Conservation (phyloP, 305 asterid species). For the Galium porrigens region DNA sequence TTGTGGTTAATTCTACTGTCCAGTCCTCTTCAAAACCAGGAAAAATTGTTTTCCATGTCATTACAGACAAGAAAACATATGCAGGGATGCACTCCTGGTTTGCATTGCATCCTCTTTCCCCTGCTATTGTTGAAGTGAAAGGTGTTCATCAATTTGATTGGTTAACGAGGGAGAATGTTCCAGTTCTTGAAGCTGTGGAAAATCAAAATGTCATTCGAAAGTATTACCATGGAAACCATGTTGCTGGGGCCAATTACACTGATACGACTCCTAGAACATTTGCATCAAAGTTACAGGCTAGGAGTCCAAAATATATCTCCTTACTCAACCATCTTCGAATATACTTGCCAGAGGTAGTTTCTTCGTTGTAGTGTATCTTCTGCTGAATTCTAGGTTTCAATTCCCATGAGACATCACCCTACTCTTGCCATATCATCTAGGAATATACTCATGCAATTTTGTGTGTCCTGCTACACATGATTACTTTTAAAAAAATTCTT, state of each 20-base stretch:
- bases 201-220: constrained; percentile 69
- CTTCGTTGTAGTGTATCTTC: constrained; percentile 9
- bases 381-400: background rate
- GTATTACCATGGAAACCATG: constrained; percentile 94
- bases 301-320: constrained; percentile 91
- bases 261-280: constrained; percentile 75
- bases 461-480: background rate
- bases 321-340: constrained; percentile 95
- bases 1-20: constrained; percentile 73
- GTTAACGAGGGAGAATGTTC: constrained; percentile 92
- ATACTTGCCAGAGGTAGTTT: constrained; percentile 88
- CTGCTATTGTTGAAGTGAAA: constrained; percentile 90
- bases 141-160: constrained; percentile 98
- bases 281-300: constrained; percentile 93
- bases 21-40: constrained; percentile 58
- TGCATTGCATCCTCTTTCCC: constrained; percentile 70
- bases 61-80: constrained; percentile 96
- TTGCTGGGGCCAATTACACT: constrained; percentile 79
- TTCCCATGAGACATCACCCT: background rate
- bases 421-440: background rate
- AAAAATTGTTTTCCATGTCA: constrained; percentile 87
- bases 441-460: background rate
- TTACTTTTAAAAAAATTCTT: background rate
- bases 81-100: constrained; percentile 99
- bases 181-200: constrained; percentile 97